Percentiles rank a stretch among this genome's conserved stretches.
These are phyloP conservation scores for Diutina mesorugosa DNA, from an alignment of 1,139 yeast species.

Conservation along the genomic window DNA sequence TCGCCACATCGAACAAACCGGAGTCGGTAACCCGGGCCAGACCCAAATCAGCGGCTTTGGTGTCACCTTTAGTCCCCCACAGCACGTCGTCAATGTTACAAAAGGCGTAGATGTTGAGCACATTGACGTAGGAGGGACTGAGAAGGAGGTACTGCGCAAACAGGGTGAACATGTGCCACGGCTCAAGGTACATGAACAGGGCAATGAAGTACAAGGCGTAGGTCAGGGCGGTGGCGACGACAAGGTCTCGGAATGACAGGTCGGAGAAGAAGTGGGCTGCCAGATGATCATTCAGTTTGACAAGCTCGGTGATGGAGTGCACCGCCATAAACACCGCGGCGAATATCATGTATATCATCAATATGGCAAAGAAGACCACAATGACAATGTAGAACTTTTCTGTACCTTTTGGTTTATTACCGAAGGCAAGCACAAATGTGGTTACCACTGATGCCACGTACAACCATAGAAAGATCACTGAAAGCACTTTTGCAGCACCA, in stretches of 20 bases:
- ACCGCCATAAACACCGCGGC: conserved; percentile 42
- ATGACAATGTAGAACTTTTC: conserved; percentile 12
- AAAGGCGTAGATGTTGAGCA: conserved; percentile 2
- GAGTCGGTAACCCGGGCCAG: conserved; percentile 54
- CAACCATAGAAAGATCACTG: conserved; percentile 13
- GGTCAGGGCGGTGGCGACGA: not conserved
- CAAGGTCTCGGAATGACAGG: conserved; percentile 2
- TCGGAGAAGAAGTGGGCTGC: not conserved
- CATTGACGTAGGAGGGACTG: conserved; percentile 1
- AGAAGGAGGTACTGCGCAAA: not conserved
- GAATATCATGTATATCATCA: conserved; percentile 22
- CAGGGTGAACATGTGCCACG: conserved; percentile 2
- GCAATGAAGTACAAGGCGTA: conserved; percentile 1
- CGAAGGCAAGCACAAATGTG: conserved; percentile 16
- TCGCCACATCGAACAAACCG: conserved; percentile 53
- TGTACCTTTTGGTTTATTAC: conserved; percentile 17
- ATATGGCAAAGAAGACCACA: conserved; percentile 12
- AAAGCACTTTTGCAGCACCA: conserved; percentile 12
- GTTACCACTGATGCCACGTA: conserved; percentile 14
- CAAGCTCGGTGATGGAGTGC: not conserved
- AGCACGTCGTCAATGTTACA: conserved; percentile 1
- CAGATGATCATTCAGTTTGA: not conserved
- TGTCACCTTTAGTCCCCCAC: conserved; percentile 7
- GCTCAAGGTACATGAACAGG: not conserved
- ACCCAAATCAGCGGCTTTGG: conserved; percentile 32